Base-by-base conservation (phyloP, 2,329 filamentous ascomycete species). In the Trichoderma oligosporum region DNA sequence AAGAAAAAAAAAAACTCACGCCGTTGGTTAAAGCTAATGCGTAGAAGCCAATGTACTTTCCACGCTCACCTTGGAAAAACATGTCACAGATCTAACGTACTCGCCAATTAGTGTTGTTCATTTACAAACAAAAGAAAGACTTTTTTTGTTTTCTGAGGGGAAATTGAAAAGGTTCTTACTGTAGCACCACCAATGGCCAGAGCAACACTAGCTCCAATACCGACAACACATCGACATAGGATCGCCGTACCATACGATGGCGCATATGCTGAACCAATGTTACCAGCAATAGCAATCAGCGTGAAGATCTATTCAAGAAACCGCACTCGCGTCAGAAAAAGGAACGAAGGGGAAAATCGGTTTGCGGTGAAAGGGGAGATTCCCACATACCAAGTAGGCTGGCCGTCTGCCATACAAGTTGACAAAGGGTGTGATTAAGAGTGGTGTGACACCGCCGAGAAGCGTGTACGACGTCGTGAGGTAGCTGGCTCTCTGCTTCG, bases 391-490 rank as follows among this genome's bases (percentile, higher is more conserved):
- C 29, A 54, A 29, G 9, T 54, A 54, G 4, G 51, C 51, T 1
- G 51, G 51, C 20, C 51, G 51, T 54, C 51, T 45, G 22, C 51
- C 51, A 8, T 42, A 54, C 20, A 54, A 24, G 22, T 54, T 54
- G 29, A 54, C 51, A 54, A 36, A 54, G 22, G 51, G 51, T 1
- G 51, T 54, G 12, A 54, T 25, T 14, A 54, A 11, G 39, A 54
- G 25, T 22, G 51, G 51, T 39, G 51, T 54, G 16, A 54, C 51
- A 20, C 51, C 51, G 2, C 51, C 51, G 51, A 54, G 31, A 36
- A 54, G 51, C 51, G 51, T 54, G 51, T 54, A 54, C n/a, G 51
- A 35, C 11, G 51, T 54, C 20, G 51, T 54, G 51, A 54, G 51
- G 35, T 54, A 54, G 38, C 51, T 54, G 39, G 51, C 51, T 12